Conservation (phyloP, 1,139 yeast species). For the Kluyveromyces marxianus region DNA sequence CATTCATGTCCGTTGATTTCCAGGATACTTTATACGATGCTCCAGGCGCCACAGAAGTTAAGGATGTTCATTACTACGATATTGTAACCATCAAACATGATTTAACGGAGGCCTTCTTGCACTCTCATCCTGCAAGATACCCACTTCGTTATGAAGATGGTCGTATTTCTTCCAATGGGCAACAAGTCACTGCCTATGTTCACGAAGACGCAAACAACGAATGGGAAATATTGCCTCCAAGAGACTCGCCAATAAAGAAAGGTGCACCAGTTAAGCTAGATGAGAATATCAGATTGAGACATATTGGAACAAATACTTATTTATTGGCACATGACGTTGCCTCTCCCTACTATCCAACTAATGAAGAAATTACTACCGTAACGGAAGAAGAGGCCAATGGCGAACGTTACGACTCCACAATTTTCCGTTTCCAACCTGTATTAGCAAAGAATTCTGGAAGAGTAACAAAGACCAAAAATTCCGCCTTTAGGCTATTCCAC, state of each 20-base stretch:
- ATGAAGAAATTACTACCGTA: slow-evolving; percentile 83
- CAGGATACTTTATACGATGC: slow-evolving; percentile 88
- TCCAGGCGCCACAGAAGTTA: slow-evolving; percentile 63
- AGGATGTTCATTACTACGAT: slow-evolving; percentile 68
- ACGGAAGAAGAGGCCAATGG: slow-evolving; percentile 50
- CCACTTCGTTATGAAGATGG: slow-evolving; percentile 96
- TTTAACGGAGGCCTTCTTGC: slow-evolving; percentile 67
- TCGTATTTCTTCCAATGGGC: slow-evolving; percentile 89
- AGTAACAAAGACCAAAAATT: slow-evolving; percentile 59
- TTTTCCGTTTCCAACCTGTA: slow-evolving; percentile 65
- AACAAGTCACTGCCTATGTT: slow-evolving; percentile 76
- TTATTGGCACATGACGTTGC: slow-evolving; percentile 94
- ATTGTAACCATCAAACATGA: slow-evolving; percentile 68
- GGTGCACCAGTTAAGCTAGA: slow-evolving; percentile 49
- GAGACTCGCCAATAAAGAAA: slow-evolving; percentile 34
- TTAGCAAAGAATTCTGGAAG: slow-evolving; percentile 45
- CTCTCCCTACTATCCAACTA: slow-evolving; percentile 84
- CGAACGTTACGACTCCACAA: slow-evolving; percentile 61
- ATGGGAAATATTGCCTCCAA: slow-evolving; percentile 80
- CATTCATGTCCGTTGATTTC: slow-evolving; percentile 86
- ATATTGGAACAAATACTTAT: slow-evolving; percentile 70
- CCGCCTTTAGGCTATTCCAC: slow-evolving; percentile 65
- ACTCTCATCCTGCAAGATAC: slow-evolving; percentile 67
- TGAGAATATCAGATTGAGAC: slow-evolving; percentile 72
- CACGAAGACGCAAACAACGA: slow-evolving; percentile 60